A percentile compares a stretch with the other conserved stretches of the same genome.
These are phyloP conservation scores for Saksenaea vasiformis DNA, from an alignment of 371 early-diverging fungal species.

Conservation along the genomic window DNA sequence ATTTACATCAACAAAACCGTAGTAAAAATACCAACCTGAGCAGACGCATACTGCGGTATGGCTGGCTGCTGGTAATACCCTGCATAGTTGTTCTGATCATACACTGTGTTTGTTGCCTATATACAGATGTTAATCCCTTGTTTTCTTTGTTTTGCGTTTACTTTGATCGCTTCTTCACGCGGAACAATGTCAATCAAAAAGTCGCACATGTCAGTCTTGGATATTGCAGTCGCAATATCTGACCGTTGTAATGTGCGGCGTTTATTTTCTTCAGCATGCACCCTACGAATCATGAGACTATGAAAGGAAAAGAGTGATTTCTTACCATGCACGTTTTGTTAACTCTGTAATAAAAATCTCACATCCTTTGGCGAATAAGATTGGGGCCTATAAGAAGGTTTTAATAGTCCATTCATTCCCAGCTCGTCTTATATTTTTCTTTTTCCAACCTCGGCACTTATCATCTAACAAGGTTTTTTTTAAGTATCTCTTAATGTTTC, in stretches of 20 bases:
- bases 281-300: too few relatives aligned
- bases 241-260: conserved; percentile 95
- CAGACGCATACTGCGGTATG: conserved; percentile 25
- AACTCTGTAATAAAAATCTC: conserved; percentile 97
- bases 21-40: conserved; percentile 10
- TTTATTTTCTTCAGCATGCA: conserved; percentile 98
- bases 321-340: conserved; percentile 92
- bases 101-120: conserved; percentile 21
- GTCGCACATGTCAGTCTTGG: conserved; percentile 97
- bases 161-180: conserved; percentile 72
- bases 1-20: not conserved
- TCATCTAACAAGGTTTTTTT: conserved; percentile 61
- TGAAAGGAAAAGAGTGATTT: not conserved
- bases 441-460: conserved; percentile 65
- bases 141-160: conserved; percentile 1
- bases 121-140: not conserved
- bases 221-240: conserved; percentile 95
- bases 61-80: conserved; percentile 25
- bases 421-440: conserved; percentile 1
- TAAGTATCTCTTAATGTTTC: not conserved
- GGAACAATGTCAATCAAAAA: conserved; percentile 99
- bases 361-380: conserved; percentile 96
- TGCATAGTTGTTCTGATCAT: conserved; percentile 31
- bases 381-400: conserved; percentile 69
- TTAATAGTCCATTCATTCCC: not conserved